Evolutionary conservation across 2,329 filamentous ascomycete genomes (phyloP).

Genomic region (Trichoderma asperellum): DNA sequence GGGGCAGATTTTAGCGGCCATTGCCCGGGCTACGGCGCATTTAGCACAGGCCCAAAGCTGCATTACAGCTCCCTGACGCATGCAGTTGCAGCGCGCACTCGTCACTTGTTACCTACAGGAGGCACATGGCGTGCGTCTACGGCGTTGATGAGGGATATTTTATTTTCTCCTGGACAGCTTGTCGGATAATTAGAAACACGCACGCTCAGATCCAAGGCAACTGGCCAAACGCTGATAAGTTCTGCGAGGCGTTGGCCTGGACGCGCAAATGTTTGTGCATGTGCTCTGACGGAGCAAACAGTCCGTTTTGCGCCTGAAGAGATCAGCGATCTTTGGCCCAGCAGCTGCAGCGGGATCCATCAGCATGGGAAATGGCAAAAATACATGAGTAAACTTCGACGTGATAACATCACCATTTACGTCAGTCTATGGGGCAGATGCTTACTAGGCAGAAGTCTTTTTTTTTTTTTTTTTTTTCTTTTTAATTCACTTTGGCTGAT

Average conservation of each 20-base stretch:
- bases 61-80: constrained; percentile 18
- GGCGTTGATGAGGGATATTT: constrained; percentile 21
- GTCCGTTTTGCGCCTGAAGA: constrained; percentile 4
- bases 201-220: not conserved
- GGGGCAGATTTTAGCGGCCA: constrained; percentile 22
- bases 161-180: not conserved
- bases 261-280: not conserved
- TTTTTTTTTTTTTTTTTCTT: not conserved
- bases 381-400: not conserved
- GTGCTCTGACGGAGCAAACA: constrained; percentile 20
- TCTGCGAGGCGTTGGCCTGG: not conserved
- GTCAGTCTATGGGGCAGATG: constrained; percentile 4
- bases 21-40: constrained; percentile 2
- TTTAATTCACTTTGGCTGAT: not conserved
- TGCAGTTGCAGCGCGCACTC: not conserved
- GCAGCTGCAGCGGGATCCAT: not conserved
- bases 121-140: not conserved
- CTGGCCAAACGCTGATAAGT: not conserved
- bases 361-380: not conserved
- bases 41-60: constrained; percentile 15
- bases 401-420: not conserved
- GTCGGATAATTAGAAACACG: not conserved
- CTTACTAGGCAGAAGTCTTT: not conserved
- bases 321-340: constrained; percentile 4
- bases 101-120: not conserved